Evolutionary conservation across 2,329 filamentous ascomycete species (phyloP), one percentile per base, ranked within the genome.

Genomic region (Aspergillus terreus): DNA sequence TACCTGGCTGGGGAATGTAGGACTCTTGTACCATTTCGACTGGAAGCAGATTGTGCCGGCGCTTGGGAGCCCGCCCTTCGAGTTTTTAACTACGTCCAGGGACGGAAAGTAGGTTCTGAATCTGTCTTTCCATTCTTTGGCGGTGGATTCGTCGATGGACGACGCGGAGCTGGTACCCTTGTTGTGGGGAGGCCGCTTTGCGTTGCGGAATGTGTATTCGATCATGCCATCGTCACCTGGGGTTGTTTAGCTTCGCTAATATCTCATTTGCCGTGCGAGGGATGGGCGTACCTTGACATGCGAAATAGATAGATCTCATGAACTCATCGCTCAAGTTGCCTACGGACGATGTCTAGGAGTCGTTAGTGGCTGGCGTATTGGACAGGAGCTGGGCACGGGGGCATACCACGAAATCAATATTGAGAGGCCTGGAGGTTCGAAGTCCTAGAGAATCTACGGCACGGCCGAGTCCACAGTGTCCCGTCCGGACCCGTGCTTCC

Each of bases 31-130:
- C 84, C 85, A 91, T 55, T 82, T 84, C 7, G 79, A 73, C 54
- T 86, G 81, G 53, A 94, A 80, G 63, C 87, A 95, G 53, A 97
- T 91, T 0, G 92, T 95, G 7, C 92, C 92, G 19, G 83, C 94
- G 38, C 75, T 84, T 50, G 71, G 68, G 51, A 69, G 74, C 2
- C 87, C 88, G 27, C 84, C 87, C 55, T 76, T 82, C 62, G 87
- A 91, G 27, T 70, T 66, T 9, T 68, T 64, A 3, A 95, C 85
- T 0, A 90, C 95, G 17, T 84, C 71, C 10, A 81, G 70, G 1
- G 87, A 90, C 2, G 91, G 92, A 62, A 92, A 96, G 70, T 92
- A 95, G 47, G 95, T 80, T 9, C 85, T 82, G 59, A 94, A 81
- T 44, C 77, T 76, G 30, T 82, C 71, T 55, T 72, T 68, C 66